Percentiles rank a stretch among this genome's conserved stretches.
These are phyloP conservation scores for Gossypium armourianum DNA, from an alignment of 441 rosid species.

Conservation along the genomic window DNA sequence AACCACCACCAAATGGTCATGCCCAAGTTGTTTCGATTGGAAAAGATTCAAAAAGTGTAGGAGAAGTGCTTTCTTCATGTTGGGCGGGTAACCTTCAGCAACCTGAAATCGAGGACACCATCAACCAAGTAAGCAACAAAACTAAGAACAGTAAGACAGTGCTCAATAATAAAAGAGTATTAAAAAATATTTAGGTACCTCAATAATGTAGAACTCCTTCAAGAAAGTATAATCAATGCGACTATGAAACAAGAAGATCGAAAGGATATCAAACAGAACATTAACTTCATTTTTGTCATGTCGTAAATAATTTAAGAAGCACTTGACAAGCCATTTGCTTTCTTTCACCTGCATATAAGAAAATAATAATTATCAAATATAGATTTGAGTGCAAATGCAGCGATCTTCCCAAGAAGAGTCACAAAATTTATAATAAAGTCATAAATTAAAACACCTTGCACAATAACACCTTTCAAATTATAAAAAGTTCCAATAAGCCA, in stretches of 20 bases:
- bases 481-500: not conserved
- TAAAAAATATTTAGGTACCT: constrained; percentile 41
- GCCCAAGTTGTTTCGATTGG: constrained; percentile 76
- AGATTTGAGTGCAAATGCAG: not conserved
- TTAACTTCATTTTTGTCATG: constrained; percentile 72
- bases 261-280: constrained; percentile 81
- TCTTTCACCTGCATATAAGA: constrained; percentile 71
- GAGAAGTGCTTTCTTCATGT: constrained; percentile 68
- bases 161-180: constrained; percentile 1
- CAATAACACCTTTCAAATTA: not conserved
- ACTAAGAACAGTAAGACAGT: not conserved
- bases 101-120: constrained; percentile 42
- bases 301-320: constrained; percentile 83
- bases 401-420: not conserved
- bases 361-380: constrained; percentile 14
- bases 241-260: constrained; percentile 76
- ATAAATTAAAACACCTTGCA: not conserved
- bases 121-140: not conserved
- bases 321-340: constrained; percentile 99
- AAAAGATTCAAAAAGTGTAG: constrained; percentile 79
- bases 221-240: constrained; percentile 91
- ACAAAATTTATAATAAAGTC: not conserved
- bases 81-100: constrained; percentile 77
- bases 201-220: constrained; percentile 88
- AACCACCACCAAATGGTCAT: constrained; percentile 81